Evolutionary conservation across 2,329 filamentous ascomycete species (phyloP), one percentile per base, ranked within the genome.

Genomic region (Cladobotryum protrusum): DNA sequence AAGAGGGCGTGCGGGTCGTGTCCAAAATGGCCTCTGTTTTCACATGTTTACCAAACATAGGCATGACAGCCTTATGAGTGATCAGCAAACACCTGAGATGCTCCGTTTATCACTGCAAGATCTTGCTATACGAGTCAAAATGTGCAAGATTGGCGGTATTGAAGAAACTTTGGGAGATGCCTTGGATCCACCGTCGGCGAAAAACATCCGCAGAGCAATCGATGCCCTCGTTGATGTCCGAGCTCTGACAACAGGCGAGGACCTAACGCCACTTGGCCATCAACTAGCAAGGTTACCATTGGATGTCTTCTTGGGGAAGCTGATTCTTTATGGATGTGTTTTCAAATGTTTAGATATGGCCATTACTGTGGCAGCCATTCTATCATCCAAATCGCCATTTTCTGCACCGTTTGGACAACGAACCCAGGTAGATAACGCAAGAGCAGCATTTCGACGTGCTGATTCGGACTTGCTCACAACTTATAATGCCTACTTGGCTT

Each of bases 31-130:
- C 7, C 74, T 97, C 1, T 97, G 93, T 68, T 97, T 96, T 69
- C 93, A 99, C 62, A 75, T 99, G 52, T 96, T 97, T 63, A 96
- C 93, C 1, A 93, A 86, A 60, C 81, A 90, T 60, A 82, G 92
- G 7, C 89, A 96, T 63, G 91, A 97, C 63, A 81, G 82, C 50
- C 66, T 86, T 59, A 89, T 97, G 79, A 83, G 84, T 45, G 90
- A 95, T 54, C 89, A 96, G 63, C 93, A 97, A 70, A 96, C 89
- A 0, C 95, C 93, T 0, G 93, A 99, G 67, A 95, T 99, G 83
- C 81, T 99, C 37, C 86, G 93, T 1, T 74, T 99, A 4, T 96
- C 93, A 0, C 74, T 99, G 11, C 93, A 99, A 67, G 93, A 99
- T 62, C 75, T 99, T 11, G 90, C 95, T 5, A 91, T 99, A 64